Evolutionary conservation across 1,284 basidiomycete genomes (phyloP).

Genomic region (Moniliophthora roreri): DNA sequence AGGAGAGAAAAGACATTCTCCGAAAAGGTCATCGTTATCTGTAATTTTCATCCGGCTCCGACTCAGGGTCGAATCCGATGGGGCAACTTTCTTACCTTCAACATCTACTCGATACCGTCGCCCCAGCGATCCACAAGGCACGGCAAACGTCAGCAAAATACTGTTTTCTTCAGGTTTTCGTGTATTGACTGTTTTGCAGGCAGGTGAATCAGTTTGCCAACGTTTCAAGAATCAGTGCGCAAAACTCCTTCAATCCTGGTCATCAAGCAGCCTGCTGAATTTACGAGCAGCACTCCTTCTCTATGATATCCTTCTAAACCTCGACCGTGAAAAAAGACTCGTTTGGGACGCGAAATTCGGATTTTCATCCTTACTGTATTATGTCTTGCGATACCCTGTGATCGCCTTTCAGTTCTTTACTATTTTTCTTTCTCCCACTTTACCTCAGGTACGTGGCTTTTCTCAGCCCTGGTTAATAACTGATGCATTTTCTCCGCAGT

Average conservation of each 20-base stretch:
- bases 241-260: neutral
- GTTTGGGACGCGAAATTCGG: neutral
- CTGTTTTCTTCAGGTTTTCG: neutral
- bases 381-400: slow-evolving; percentile 1
- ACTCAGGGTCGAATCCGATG: too few relatives aligned
- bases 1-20: too few relatives aligned
- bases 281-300: neutral
- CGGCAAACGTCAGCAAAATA: neutral
- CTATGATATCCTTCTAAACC: neutral
- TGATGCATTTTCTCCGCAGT: neutral
- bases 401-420: slow-evolving; percentile 4
- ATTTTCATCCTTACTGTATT: neutral
- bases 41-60: too few relatives aligned
- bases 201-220: slow-evolving; percentile 4
- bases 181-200: neutral
- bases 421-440: neutral
- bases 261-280: neutral
- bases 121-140: neutral
- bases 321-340: neutral
- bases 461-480: neutral
- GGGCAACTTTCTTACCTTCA: too few relatives aligned
- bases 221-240: slow-evolving; percentile 1
- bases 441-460: neutral
- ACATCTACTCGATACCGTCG: too few relatives aligned
- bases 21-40: too few relatives aligned